These are phyloP conservation scores for Pyrenophora tritici-repentis DNA, from an alignment of 2,329 filamentous ascomycete species.

Conservation along the genomic window DNA sequence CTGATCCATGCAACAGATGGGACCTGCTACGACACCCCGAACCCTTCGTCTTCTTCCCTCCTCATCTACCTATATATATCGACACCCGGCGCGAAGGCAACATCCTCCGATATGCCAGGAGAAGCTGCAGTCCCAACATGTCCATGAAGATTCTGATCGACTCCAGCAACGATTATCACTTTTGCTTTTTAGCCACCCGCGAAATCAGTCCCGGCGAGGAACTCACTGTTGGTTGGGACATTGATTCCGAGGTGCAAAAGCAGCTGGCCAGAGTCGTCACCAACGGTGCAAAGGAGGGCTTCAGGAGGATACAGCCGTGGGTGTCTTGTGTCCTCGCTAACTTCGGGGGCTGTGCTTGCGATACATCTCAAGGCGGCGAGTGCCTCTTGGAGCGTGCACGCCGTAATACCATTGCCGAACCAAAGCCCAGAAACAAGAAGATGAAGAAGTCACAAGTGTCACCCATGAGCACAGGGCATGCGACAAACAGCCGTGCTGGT, in stretches of 20 bases:
- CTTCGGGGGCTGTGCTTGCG: constrained; percentile 79
- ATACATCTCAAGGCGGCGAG: constrained; percentile 48
- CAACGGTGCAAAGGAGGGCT: constrained; percentile 64
- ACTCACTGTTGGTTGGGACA: constrained; percentile 67
- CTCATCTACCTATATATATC: constrained; percentile 86
- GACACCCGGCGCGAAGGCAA: constrained; percentile 90
- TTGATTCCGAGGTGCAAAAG: constrained; percentile 56
- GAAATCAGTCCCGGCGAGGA: constrained; percentile 75
- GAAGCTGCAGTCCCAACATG: constrained; percentile 92
- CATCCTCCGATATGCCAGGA: constrained; percentile 81
- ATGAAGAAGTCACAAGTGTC: constrained; percentile 57
- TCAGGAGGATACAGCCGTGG: constrained; percentile 67
- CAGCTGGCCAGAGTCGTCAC: constrained; percentile 65
- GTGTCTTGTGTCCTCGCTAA: constrained; percentile 73
- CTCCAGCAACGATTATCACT: constrained; percentile 72
- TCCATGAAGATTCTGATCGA: constrained; percentile 84
- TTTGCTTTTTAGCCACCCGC: constrained; percentile 86
- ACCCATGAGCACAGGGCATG: constrained; percentile 58
- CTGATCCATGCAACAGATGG: constrained; percentile 55
- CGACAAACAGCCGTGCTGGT: constrained; percentile 63
- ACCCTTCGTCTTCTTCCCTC: constrained; percentile 70
- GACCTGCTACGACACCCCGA: constrained; percentile 55
- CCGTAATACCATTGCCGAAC: constrained; percentile 37
- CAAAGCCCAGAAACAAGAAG: constrained; percentile 56
- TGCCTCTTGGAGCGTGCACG: constrained; percentile 46